Base-by-base conservation (phyloP, 768 basidiomycete genomes). In the Tulasnella sp. region DNA sequence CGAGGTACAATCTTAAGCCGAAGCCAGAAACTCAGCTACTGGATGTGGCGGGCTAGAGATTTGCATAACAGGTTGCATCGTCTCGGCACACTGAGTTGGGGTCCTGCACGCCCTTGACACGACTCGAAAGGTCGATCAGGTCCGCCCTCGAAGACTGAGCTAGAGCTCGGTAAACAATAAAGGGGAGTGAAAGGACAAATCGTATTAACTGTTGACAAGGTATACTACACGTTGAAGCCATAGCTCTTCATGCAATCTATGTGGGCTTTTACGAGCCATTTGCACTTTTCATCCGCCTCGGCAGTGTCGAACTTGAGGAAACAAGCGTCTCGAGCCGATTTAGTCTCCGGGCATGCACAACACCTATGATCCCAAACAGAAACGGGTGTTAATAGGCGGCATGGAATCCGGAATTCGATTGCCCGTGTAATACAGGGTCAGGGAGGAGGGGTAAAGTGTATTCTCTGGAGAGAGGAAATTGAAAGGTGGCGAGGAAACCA, bases 271-370 rank as follows among this genome's bases (percentile, higher is more conserved):
- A 99, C 89, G 71, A 96, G 86, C 75, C 93, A 90, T 83, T 88
- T 91, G 87, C 98, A 99, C 84, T 93, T 92, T 79, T 92, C 92
- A 79, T 90, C 88, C 8, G 93, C 93, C 79, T 90, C 89, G 31
- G 88, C 85, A 5, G 88, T 83, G 80, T 92, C 92, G 82, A 89
- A 90, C 79, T 90, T 89, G 80, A 99, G 87, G 88, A 98, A 99
- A 86, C 98, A 99, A 81, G 96, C 92, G 85, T 99, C 98, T 16
- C 98, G 90, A n/a, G 89, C 89, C 2, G 92, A 90, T 85, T 99
- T 99, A 2, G 96, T 97, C 82, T 95, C 89, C 2, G 96, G 96
- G 84, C 97, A 99, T 62, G 97, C 97, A 84, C 97, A 98, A 83
- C 97, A 99, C 83, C 97, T 99, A 81, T n/a, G 19, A 9, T 46